These are phyloP conservation scores for Raphanus sativus DNA, from an alignment of 345 rosid genomes.

Conservation along the genomic window DNA sequence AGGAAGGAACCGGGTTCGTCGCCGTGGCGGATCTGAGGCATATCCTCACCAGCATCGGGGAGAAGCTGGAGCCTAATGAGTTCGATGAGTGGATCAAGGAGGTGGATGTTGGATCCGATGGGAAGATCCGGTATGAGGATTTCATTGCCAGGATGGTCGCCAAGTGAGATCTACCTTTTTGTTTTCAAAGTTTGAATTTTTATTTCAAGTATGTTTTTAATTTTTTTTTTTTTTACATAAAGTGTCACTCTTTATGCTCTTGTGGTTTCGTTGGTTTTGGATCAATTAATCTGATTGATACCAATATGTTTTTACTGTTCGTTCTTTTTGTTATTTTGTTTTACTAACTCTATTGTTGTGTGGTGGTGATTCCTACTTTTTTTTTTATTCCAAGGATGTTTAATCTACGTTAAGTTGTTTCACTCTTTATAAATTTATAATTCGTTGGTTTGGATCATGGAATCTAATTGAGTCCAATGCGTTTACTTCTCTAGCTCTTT, in stretches of 20 bases:
- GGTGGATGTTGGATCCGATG: constrained; percentile 93
- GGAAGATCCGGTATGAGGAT: constrained; percentile 92
- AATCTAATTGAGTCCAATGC: neutral
- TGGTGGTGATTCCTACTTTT: neutral
- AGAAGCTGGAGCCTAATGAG: constrained; percentile 89
- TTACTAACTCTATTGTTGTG: neutral
- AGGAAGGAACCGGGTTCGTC: constrained; percentile 84
- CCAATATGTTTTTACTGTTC: neutral
- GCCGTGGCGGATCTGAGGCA: constrained; percentile 95
- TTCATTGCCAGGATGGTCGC: constrained; percentile 96
- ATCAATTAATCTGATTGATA: neutral
- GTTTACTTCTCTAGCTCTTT: neutral
- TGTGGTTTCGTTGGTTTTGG: constrained; percentile 17
- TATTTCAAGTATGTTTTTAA: neutral
- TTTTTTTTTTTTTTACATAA: neutral
- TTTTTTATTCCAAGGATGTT: neutral
- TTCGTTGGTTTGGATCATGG: neutral
- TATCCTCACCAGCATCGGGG: constrained; percentile 86
- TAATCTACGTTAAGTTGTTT: neutral
- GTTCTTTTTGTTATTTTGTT: neutral
- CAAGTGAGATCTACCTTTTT: constrained; percentile 57
- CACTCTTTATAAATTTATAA: neutral
- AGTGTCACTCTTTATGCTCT: neutral
- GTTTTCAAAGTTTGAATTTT: neutral
- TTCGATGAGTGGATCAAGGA: constrained; percentile 99